A percentile compares a stretch with the other conserved stretches of the same genome.
phyloP scores from a whole-genome alignment of 2,329 filamentous ascomycete species.

The Cylindrodendrum hubeiense region DNA sequence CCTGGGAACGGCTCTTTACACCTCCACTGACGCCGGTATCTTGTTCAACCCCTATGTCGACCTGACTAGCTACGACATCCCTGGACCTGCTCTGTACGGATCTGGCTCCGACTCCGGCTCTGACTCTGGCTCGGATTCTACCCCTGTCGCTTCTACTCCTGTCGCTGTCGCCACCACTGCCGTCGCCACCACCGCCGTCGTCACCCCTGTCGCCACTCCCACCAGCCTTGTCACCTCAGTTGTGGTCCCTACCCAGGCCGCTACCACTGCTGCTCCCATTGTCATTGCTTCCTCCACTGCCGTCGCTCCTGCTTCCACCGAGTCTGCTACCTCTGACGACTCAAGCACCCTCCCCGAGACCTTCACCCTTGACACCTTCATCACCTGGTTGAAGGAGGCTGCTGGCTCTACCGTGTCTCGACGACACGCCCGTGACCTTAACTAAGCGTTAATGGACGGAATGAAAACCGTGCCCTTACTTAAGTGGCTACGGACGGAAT shows the following conservation, averaged over 20 bases:
- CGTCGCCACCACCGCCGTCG: constrained; percentile 14
- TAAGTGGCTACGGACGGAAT: no score
- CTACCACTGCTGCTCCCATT: constrained; percentile 10
- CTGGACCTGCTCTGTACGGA: constrained; percentile 46
- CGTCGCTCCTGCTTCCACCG: constrained; percentile 9
- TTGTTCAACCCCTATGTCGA: constrained; percentile 48
- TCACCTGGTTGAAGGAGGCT: constrained; percentile 31
- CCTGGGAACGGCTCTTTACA: constrained; percentile 48
- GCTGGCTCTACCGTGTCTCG: constrained; percentile 30
- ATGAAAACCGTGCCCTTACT: no score
- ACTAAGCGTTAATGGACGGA: constrained; percentile 29
- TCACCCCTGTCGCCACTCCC: constrained; percentile 24
- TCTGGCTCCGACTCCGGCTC: constrained; percentile 29
- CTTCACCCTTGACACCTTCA: constrained; percentile 41
- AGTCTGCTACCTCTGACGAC: not conserved
- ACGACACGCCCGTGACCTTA: constrained; percentile 37
- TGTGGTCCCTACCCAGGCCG: constrained; percentile 6
- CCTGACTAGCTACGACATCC: constrained; percentile 43
- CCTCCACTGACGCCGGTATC: constrained; percentile 47
- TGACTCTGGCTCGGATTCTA: constrained; percentile 13
- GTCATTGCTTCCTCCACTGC: not conserved
- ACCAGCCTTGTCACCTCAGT: not conserved
- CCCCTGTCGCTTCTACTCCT: constrained; percentile 14
- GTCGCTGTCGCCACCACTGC: constrained; percentile 20
- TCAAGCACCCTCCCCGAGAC: constrained; percentile 36